A percentile compares a stretch with the other conserved stretches of the same genome.
These are phyloP conservation scores for Astrephomene gubernaculifera DNA, from an alignment of 139 green algal genomes.

Conservation along the genomic window DNA sequence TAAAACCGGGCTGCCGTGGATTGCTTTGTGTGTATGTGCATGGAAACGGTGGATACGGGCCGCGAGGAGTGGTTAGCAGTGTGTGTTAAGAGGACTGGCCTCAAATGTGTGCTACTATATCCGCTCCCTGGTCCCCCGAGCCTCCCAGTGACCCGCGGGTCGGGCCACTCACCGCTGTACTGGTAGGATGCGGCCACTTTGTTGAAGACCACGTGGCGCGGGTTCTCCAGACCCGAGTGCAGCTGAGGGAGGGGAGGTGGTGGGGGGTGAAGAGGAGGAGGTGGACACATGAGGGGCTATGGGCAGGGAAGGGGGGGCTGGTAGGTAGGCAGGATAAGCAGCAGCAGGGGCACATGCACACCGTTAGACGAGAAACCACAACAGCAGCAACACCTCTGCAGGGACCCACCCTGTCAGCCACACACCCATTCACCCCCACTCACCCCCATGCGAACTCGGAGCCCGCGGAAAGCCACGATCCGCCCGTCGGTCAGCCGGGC, in stretches of 20 bases:
- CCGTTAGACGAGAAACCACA: too few relatives aligned
- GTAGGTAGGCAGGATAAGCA: not conserved
- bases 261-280: not conserved
- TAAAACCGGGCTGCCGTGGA: too few relatives aligned
- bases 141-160: too few relatives aligned
- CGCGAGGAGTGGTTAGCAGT: too few relatives aligned
- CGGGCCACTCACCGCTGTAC: slow-evolving; percentile 10
- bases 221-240: slow-evolving; percentile 7
- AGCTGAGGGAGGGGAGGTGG: not conserved
- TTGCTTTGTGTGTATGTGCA: too few relatives aligned
- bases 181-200: slow-evolving; percentile 1
- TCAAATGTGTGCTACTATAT: too few relatives aligned
- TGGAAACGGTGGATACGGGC: too few relatives aligned
- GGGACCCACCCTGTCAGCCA: not conserved
- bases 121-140: too few relatives aligned
- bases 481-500: slow-evolving; percentile 1
- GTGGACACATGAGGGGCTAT: not conserved
- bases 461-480: slow-evolving; percentile 1
- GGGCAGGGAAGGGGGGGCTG: not conserved
- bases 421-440: not conserved
- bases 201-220: not conserved
- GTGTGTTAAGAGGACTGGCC: too few relatives aligned
- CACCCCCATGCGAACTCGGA: slow-evolving; percentile 30
- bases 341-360: too few relatives aligned
- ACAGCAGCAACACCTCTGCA: too few relatives aligned